phyloP scores from a whole-genome alignment of 2,329 filamentous ascomycete genomes.

The Exophiala alcalophila region DNA sequence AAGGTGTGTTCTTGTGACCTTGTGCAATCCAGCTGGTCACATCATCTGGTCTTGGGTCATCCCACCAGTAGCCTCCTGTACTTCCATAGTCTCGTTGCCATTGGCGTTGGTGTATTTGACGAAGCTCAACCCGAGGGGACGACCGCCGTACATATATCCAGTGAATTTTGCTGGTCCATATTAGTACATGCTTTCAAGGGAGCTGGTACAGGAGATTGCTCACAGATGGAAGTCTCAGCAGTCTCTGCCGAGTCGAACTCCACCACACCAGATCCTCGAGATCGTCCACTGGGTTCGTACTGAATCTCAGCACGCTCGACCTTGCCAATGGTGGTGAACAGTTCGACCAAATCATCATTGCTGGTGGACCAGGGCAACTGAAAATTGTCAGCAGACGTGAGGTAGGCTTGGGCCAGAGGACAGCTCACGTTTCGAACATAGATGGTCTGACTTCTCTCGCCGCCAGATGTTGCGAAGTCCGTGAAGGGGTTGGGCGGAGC shows the following conservation, averaged over 20 bases:
- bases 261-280: slow-evolving; percentile 93
- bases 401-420: background rate
- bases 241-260: slow-evolving; percentile 80
- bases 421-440: slow-evolving; percentile 91
- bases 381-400: slow-evolving; percentile 29
- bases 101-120: slow-evolving; percentile 83
- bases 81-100: slow-evolving; percentile 73
- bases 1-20: background rate
- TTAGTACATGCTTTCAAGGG: slow-evolving; percentile 4
- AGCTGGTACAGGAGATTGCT: slow-evolving; percentile 31
- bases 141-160: slow-evolving; percentile 93
- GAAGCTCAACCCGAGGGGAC: slow-evolving; percentile 86
- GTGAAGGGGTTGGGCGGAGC: slow-evolving; percentile 80
- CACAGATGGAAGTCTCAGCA: slow-evolving; percentile 83
- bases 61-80: slow-evolving; percentile 63
- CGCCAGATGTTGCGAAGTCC: slow-evolving; percentile 82
- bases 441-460: slow-evolving; percentile 78
- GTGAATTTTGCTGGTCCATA: slow-evolving; percentile 74
- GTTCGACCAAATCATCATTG: slow-evolving; percentile 93
- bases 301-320: slow-evolving; percentile 99
- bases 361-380: slow-evolving; percentile 98
- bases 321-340: slow-evolving; percentile 97
- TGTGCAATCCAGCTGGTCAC: slow-evolving; percentile 45
- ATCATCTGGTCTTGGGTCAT: slow-evolving; percentile 99
- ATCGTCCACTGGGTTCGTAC: slow-evolving; percentile 94